Evolutionary conservation across 2,329 filamentous ascomycete genomes (phyloP), one percentile per base, ranked within the genome.

Genomic region (Aschersonia sp.): DNA sequence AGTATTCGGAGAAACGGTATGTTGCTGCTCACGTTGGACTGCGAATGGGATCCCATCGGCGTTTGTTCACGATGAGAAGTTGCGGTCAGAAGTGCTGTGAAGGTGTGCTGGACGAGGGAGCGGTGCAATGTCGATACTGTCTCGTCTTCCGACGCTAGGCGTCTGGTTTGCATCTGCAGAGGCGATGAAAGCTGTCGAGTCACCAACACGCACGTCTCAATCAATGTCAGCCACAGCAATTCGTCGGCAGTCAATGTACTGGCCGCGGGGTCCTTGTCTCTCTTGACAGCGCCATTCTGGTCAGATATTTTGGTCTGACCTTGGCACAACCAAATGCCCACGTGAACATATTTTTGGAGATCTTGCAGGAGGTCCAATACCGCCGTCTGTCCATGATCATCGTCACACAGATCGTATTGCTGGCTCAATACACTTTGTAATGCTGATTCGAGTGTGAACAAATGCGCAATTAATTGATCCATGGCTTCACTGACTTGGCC

Each of bases 311-410:
- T 85, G 45, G 79, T 87, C 60, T 95, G 88, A 1, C 84, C 80
- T 64, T 94, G 87, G 56, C 92, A 97, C 9, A 98, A 71, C 92
- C 92, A 98, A 46, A 94, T 91, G 10, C 94, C 92, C 1, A 98
- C 87, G 53, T 89, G 83, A 1, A 84, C 80, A 64, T 95, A 97
- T 61, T 94, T 96, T 51, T 94, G 82, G 20, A 98, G 68, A 1
- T 84, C 81, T 49, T 80, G 77, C 4, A 95, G 72, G 1, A 95
- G 72, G 49, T 89, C 84, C 48, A 84, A 77, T 0, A 84, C 78
- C 0, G 84, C 77, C 52, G 83, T 78, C 50, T 80, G 76, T 2
- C 82, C 52, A 32, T 68, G 59, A 10, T 54, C 45, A 2, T 69
- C 64, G 1, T 73, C 67, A 48, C 83, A 75, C 2, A 75, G 74